These are phyloP conservation scores for Auxenochlorella pyrenoidosa DNA, from an alignment of 139 green algal species.

Conservation along the genomic window DNA sequence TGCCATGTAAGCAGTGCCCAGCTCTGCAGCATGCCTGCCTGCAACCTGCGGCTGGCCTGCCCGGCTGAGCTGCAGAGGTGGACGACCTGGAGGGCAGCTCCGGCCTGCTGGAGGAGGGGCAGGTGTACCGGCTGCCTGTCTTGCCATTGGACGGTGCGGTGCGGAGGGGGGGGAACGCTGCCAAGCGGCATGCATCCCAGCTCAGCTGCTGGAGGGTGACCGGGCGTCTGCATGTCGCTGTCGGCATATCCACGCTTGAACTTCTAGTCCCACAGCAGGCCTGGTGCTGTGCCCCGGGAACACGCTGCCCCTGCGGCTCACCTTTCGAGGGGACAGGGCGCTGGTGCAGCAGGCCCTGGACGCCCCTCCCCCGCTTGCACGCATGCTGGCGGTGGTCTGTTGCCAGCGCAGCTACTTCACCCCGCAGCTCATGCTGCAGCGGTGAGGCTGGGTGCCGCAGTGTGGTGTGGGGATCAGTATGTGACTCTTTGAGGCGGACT, in stretches of 20 bases:
- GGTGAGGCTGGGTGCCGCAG: not conserved
- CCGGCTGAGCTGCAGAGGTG: not conserved
- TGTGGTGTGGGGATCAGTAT: not conserved
- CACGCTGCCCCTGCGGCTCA: slow-evolving; percentile 31
- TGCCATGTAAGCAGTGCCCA: no score
- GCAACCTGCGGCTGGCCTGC: not conserved
- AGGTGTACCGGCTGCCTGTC: slow-evolving; percentile 19
- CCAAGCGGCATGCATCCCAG: not conserved
- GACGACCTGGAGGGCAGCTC: slow-evolving; percentile 18
- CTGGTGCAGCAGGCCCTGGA: slow-evolving; percentile 22
- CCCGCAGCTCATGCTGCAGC: slow-evolving; percentile 26
- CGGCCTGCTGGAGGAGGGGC: slow-evolving; percentile 16
- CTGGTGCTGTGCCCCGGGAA: slow-evolving; percentile 34
- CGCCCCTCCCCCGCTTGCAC: slow-evolving; percentile 6
- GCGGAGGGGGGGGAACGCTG: not conserved
- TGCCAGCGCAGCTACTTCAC: slow-evolving; percentile 28
- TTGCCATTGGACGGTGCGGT: slow-evolving; percentile 20
- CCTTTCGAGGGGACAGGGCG: slow-evolving; percentile 19
- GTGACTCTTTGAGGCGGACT: not conserved
- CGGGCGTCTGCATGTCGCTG: not conserved
- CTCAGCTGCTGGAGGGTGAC: not conserved
- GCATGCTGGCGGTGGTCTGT: slow-evolving; percentile 25
- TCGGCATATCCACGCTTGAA: not conserved
- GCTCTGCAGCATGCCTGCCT: no score
- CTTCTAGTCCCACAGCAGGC: not conserved